Evolutionary conservation across 805 yeast genomes (phyloP), one percentile per base, ranked within the genome.

Genomic region (Wickerhamiella dianesei): DNA sequence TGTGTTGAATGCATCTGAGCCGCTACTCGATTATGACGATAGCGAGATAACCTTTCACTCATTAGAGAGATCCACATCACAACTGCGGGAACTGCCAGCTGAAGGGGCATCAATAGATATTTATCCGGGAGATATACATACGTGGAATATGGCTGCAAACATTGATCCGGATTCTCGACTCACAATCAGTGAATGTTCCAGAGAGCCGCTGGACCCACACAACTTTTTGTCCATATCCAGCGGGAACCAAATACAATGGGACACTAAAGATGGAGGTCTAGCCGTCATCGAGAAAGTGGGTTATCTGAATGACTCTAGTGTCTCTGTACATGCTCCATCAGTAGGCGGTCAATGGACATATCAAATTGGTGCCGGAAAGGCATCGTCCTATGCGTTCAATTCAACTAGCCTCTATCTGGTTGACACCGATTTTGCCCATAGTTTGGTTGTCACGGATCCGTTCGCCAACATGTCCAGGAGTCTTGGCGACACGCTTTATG

Each of bases 361-460:
- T 56, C 75, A 78, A 57, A 61, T 86, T 32, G 88, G 85, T 2
- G 73, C 76, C 2, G 59, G 53, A 12, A 17, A 21, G 3, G 77
- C 85, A 9, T 50, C 50, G 12, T 21, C 50, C 9, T 52, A 44
- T 37, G 48, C 45, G 12, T 35, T 20, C 25, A 48, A 42, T 17
- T 40, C 21, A 3, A 51, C 58, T 9, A 51, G 55, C 21, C 49
- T 64, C n/a, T 64, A 55, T 35, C 64, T 81, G 16, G 73, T 82
- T 1, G 95, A 85, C 59, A 65, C 87, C 0, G 95, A 84, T 62
- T 73, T 75, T 55, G 66, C 69, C 16, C 73, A 83, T 35, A 87
- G 82, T 0, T 64, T 84, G 49, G 66, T 86, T 32, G 74, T 75
- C 18, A 79, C 88, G 0, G 36, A 19, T 18, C 44, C 46, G n/a